Conservation (phyloP, 1,284 basidiomycete genomes). For the Leucoagaricus sp. region DNA sequence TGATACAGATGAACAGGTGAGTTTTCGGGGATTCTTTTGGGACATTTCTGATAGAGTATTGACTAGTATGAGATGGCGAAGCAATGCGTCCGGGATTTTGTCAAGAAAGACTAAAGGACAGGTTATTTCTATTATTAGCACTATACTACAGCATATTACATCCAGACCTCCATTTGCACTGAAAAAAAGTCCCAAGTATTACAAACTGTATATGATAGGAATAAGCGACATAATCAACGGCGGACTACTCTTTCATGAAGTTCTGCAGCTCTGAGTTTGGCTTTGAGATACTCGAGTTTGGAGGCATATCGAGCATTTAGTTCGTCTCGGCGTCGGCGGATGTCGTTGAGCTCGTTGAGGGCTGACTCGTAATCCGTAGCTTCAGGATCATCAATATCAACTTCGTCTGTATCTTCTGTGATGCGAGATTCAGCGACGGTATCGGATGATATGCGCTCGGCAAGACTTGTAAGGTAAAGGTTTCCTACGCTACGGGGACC, state of each 20-base stretch:
- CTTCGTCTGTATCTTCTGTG: slow-evolving; percentile 12
- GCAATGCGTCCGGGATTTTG: not conserved
- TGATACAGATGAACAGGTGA: slow-evolving; percentile 60
- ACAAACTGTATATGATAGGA: too few relatives aligned
- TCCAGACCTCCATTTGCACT: not conserved
- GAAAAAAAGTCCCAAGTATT: not conserved
- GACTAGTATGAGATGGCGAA: slow-evolving; percentile 66
- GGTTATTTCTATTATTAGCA: too few relatives aligned
- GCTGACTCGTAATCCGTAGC: slow-evolving; percentile 17
- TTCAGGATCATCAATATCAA: slow-evolving; percentile 26
- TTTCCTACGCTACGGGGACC: slow-evolving; percentile 32
- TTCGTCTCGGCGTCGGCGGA: slow-evolving; percentile 59
- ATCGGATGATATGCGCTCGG: slow-evolving; percentile 19
- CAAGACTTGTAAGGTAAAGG: slow-evolving; percentile 28
- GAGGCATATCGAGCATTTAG: slow-evolving; percentile 68
- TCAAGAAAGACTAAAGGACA: not conserved
- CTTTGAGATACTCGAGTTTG: slow-evolving; percentile 69
- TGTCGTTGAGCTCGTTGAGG: slow-evolving; percentile 49
- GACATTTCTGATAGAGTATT: not conserved
- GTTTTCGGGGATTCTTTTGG: slow-evolving; percentile 14
- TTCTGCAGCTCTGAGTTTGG: slow-evolving; percentile 72
- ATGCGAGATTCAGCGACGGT: slow-evolving; percentile 18
- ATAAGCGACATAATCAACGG: slow-evolving; percentile 6
- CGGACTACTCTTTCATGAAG: slow-evolving; percentile 48
- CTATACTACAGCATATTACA: too few relatives aligned